Conservation (phyloP, 202 grass and related monocot genomes). For the Setaria italica region DNA sequence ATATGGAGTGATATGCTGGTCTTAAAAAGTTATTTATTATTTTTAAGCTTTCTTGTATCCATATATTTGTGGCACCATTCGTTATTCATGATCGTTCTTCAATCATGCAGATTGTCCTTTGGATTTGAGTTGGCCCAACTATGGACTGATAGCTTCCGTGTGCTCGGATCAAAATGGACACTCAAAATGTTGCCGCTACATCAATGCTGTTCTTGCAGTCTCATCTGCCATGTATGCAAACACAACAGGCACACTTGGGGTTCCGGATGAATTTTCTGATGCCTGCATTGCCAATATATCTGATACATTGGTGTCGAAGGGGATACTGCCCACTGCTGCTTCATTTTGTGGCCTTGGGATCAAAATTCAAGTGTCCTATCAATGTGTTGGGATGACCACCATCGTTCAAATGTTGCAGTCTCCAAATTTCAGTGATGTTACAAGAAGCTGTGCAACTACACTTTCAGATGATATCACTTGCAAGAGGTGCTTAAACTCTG, state of each 20-base stretch:
- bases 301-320: constrained; percentile 71
- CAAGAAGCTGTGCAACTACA: constrained; percentile 62
- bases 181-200: constrained; percentile 91
- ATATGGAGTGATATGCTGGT: not conserved
- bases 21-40: not conserved
- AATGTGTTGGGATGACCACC: constrained; percentile 84
- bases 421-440: constrained; percentile 84
- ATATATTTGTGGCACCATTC: not conserved
- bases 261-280: constrained; percentile 65
- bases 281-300: constrained; percentile 67
- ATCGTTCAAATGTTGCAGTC: constrained; percentile 75
- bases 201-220: constrained; percentile 83
- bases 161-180: constrained; percentile 75
- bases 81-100: constrained; percentile 20
- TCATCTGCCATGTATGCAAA: constrained; percentile 88
- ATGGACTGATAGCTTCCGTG: constrained; percentile 60
- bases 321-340: constrained; percentile 59
- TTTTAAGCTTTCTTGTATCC: not conserved
- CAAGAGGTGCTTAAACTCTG: constrained; percentile 93
- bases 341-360: constrained; percentile 83
- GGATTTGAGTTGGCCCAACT: constrained; percentile 94
- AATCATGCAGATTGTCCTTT: constrained; percentile 77
- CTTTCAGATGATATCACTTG: constrained; percentile 65
- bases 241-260: constrained; percentile 72
- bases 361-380: constrained; percentile 86